Evolutionary conservation across 768 basidiomycete genomes (phyloP).

Genomic region (Rhodotorula kratochvilovae): DNA sequence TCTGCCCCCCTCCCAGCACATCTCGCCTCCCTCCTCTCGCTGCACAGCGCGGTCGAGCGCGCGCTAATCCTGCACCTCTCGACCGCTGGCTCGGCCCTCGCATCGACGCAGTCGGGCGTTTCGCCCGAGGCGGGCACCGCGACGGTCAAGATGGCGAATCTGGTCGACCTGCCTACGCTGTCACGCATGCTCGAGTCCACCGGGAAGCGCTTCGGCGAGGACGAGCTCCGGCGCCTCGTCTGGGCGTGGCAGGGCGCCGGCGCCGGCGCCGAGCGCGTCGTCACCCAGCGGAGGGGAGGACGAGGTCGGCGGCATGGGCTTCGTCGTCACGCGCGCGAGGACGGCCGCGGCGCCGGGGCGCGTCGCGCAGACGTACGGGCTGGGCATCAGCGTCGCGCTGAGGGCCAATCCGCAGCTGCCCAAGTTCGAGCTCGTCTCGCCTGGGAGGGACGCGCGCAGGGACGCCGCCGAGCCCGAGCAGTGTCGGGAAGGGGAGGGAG

Average conservation of each 20-base stretch:
- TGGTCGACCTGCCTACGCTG: conserved; percentile 39
- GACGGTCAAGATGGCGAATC: conserved; percentile 20
- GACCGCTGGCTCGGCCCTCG: conserved; percentile 34
- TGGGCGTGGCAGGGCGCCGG: conserved; percentile 42
- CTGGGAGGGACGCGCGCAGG: background rate
- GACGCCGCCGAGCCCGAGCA: conserved; percentile 34
- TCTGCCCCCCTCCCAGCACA: background rate
- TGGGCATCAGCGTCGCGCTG: conserved; percentile 39
- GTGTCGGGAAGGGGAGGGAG: conserved; percentile 36
- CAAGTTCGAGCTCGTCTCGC: conserved; percentile 33
- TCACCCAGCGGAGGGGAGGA: background rate
- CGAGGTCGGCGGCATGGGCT: conserved; percentile 37
- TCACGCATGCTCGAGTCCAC: conserved; percentile 32
- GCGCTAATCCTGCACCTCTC: conserved; percentile 42
- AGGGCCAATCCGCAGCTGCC: conserved; percentile 39
- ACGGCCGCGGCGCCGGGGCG: conserved; percentile 13
- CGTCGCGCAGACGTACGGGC: conserved; percentile 36
- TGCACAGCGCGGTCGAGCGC: conserved; percentile 41
- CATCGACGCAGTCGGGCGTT: conserved; percentile 20
- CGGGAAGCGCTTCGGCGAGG: conserved; percentile 33
- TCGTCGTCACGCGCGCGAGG: conserved; percentile 36
- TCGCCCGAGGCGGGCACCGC: background rate
- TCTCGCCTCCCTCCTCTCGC: conserved; percentile 34
- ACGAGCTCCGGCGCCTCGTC: conserved; percentile 36
- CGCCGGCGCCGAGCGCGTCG: background rate